These are phyloP conservation scores for Epichloe sylvatica DNA, from an alignment of 2,329 filamentous ascomycete species.

Conservation along the genomic window DNA sequence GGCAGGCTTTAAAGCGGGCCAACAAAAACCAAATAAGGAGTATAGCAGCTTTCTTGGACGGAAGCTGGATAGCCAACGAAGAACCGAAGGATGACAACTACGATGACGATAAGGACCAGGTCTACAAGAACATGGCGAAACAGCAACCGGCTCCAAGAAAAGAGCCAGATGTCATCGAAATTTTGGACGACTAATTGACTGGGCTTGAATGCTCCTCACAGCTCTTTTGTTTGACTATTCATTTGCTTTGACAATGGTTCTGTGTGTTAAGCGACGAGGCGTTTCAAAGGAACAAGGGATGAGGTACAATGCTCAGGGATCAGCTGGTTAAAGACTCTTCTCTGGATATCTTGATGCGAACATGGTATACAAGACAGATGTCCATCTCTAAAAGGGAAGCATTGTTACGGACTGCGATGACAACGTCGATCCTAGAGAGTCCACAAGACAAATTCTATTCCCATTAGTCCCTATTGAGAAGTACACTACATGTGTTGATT, in stretches of 20 bases:
- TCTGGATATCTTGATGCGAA: not conserved
- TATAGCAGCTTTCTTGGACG: constrained; percentile 18
- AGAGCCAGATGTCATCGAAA: constrained; percentile 13
- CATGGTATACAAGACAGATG: not conserved
- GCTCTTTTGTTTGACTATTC: not conserved
- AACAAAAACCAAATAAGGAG: constrained; percentile 14
- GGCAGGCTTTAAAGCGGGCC: constrained; percentile 30
- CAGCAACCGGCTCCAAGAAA: not conserved
- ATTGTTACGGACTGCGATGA: not conserved
- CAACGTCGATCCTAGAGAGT: no score
- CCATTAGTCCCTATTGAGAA: no score
- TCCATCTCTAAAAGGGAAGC: not conserved
- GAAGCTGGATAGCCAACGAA: constrained; percentile 19
- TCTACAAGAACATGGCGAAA: not conserved
- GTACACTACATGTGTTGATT: no score
- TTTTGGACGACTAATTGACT: constrained; percentile 13
- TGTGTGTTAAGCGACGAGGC: not conserved
- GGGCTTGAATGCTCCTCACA: not conserved
- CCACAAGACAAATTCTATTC: no score
- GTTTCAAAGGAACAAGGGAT: not conserved
- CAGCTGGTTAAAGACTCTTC: not conserved
- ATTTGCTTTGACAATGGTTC: not conserved
- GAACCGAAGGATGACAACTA: constrained; percentile 18
- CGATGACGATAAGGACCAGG: not conserved
- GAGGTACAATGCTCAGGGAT: no score